Base-by-base conservation (phyloP, 192 early-diverging fungal species). In the Cetraspora pellucida region DNA sequence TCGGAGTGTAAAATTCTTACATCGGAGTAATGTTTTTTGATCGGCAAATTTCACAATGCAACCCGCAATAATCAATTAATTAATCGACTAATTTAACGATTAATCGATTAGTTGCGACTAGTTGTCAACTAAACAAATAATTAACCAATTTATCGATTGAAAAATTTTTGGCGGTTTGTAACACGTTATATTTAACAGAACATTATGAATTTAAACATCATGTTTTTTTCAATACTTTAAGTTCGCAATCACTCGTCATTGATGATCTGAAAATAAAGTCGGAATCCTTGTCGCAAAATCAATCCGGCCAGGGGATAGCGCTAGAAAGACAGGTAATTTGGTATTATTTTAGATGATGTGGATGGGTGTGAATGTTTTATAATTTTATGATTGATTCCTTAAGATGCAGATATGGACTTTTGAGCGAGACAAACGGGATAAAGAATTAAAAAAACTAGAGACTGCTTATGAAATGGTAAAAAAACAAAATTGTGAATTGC, bases 191-290 rank as follows among this genome's bases (percentile, higher is more conserved):
- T 31, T 54, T 54, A 54, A 19, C 50, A 54, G 4, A 54, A 19
- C 0, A 54, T 54, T 13, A 54, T 54, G 13, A 54, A n/a, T n/a
- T 54, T 54, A 25, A 69, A n/a, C n/a, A 46, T 23, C n/a, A 61
- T 10, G 49, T 46, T 13, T 10, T 17, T 21, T 16, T 59, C 16
- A 59, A 45, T 44, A 52, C 55, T 45, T 58, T 77, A 44, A 55
- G 80, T 25, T 77, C 77, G 25, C 80, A 81, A 31, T 81, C 82
- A 6, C 75, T 77, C 10, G 57, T 68, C 31, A 47, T 84, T 74
- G 82, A 84, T 61, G 82, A 84, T 59, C 54, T 84, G 78, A 72
- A 75, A 31, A 77, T 81, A 14, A 76, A 84, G 52, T 54, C 81
- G 28, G 37, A 73, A 23, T 13, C 23, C 31, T 50, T 10, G 2